Conservation (phyloP, 2,329 filamentous ascomycete genomes). For the Hymenoscyphus scutula region DNA sequence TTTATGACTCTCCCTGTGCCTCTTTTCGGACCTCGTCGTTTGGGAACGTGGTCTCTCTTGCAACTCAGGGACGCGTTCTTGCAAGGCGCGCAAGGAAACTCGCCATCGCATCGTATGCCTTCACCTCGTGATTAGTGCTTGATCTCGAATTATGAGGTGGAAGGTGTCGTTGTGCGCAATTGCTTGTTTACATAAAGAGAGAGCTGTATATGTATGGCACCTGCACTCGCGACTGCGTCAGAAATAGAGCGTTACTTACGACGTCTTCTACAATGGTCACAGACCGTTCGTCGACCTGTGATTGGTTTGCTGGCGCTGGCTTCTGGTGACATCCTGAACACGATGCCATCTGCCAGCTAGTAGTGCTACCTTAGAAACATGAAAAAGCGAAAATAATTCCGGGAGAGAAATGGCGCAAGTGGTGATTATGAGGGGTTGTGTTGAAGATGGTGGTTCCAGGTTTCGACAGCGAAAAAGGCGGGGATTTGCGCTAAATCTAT, state of each 20-base stretch:
- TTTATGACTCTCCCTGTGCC: conserved; percentile 62
- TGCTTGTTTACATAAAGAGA: not conserved
- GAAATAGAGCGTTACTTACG: conserved; percentile 35
- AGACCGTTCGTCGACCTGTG: conserved; percentile 39
- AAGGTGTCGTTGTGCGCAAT: not conserved
- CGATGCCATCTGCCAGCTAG: conserved; percentile 16
- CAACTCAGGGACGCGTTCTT: conserved; percentile 56
- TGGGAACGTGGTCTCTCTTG: conserved; percentile 62
- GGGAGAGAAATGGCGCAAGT: conserved; percentile 28
- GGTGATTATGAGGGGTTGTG: not conserved
- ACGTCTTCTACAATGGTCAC: conserved; percentile 46
- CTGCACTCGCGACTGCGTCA: not conserved
- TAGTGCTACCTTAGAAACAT: conserved; percentile 21
- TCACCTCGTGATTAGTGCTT: conserved; percentile 20
- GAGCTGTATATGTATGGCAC: not conserved
- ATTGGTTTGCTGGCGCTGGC: conserved; percentile 21
- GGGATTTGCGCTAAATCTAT: not conserved
- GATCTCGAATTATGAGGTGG: conserved; percentile 12
- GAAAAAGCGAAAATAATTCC: conserved; percentile 18
- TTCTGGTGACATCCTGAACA: conserved; percentile 31
- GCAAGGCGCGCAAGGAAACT: conserved; percentile 59
- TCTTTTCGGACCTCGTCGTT: conserved; percentile 62
- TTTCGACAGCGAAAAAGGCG: not conserved
- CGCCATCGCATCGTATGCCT: conserved; percentile 48
- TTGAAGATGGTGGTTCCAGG: not conserved